Base-by-base conservation (phyloP, 176 grass and related monocot species). In the Coix lacrymajobi region DNA sequence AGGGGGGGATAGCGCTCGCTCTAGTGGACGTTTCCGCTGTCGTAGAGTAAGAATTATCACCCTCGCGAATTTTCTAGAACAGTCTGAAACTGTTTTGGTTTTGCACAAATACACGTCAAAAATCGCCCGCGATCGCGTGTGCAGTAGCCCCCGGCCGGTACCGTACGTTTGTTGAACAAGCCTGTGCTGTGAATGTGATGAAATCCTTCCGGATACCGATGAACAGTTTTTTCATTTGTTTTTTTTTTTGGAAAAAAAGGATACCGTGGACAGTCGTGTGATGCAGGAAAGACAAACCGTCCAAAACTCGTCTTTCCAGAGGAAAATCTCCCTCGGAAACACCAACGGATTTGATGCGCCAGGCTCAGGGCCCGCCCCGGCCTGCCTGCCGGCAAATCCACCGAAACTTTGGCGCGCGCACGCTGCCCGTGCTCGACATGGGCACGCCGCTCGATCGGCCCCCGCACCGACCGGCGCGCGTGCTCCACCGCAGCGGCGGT, bases 321-420 rank as follows among this genome's bases (percentile, higher is more conserved):
- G 25, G 22, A 1, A 79, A 79, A 79, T 79, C 62, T 79, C 20
- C 77, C 77, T 66, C 62, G 41, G n/a, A 16, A 25, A 48, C 19
- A 15, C 28, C 77, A 15, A 6, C 40, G 14, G 58, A 62, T 61
- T 28, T n/a, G 20, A n/a, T 57, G 52, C 22, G 22, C 20, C 22
- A 57, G 52, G 22, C 1, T 8, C 22, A 22, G 51, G 51, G 51
- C 51, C 46, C 45, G 51, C 51, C 46, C 45, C 16, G 15, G 5
- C 46, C 5, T 15, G 16, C 44, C 41, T 3, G 11, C 51, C 20
- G 52, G 17, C 52, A 20, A n/a, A n/a, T 56, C 51, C 2, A 56
- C 20, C 20, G 20, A 20, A 56, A n/a, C 49, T 56, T 56, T 56
- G 20, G 52, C 7, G 20, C 51, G 20, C 19, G 19, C 48, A 19